phyloP scores from a whole-genome alignment of 2,329 filamentous ascomycete genomes.

The Stemphylium lycopersici region DNA sequence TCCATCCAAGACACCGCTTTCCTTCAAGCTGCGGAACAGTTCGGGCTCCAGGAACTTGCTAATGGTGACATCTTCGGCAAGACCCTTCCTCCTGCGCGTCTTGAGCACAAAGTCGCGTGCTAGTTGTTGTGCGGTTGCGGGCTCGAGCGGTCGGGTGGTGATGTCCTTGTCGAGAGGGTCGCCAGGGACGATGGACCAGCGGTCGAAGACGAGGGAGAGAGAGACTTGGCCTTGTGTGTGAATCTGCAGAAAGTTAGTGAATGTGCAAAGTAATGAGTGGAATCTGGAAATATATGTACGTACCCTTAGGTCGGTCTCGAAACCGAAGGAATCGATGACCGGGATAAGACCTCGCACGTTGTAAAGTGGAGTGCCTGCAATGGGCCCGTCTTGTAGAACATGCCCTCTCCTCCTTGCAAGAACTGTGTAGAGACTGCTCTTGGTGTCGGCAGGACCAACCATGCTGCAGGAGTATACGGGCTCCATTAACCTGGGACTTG shows the following conservation, averaged over 20 bases:
- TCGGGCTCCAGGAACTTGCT: conserved; percentile 97
- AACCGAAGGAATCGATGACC: conserved; percentile 96
- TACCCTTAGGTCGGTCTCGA: conserved; percentile 87
- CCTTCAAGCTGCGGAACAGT: conserved; percentile 84
- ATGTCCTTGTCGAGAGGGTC: conserved; percentile 91
- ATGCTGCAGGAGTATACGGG: conserved; percentile 92
- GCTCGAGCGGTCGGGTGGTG: conserved; percentile 81
- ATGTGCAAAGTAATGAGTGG: not conserved
- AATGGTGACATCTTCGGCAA: conserved; percentile 94
- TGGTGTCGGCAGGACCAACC: conserved; percentile 88
- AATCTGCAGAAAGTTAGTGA: conserved; percentile 57
- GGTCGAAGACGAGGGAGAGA: conserved; percentile 90
- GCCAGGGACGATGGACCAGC: conserved; percentile 94
- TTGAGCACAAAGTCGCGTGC: conserved; percentile 97
- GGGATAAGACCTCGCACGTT: conserved; percentile 89
- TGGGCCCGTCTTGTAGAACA: conserved; percentile 90
- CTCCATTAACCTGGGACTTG: conserved; percentile 94
- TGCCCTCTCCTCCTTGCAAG: conserved; percentile 87
- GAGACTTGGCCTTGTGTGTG: conserved; percentile 93
- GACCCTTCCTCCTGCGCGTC: conserved; percentile 88
- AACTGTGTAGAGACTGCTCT: conserved; percentile 89
- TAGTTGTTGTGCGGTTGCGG: conserved; percentile 84
- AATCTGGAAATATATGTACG: conserved; percentile 19
- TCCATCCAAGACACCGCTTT: conserved; percentile 82
- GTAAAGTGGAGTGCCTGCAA: conserved; percentile 93